Conservation (phyloP, 805 yeast genomes). For the Wickerhamomyces silvicola region DNA sequence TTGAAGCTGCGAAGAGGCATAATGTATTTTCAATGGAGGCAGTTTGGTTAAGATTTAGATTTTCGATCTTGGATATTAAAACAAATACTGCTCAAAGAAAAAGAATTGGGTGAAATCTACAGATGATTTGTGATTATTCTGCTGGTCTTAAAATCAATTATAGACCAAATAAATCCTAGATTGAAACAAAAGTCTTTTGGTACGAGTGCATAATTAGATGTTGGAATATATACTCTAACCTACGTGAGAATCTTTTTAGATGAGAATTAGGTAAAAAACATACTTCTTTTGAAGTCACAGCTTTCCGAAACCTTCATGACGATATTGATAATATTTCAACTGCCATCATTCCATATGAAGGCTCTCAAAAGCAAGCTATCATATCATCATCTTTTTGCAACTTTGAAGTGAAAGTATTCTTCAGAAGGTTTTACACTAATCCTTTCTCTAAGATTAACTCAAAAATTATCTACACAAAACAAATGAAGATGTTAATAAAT, state of each 20-base stretch:
- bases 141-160: conserved; percentile 37
- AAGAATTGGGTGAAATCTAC: conserved; percentile 40
- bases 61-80: conserved; percentile 30
- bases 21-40: conserved; percentile 51
- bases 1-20: conserved; percentile 36
- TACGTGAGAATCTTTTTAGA: conserved; percentile 16
- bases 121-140: conserved; percentile 24
- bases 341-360: conserved; percentile 26
- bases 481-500: too few relatives aligned
- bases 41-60: conserved; percentile 51
- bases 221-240: conserved; percentile 48
- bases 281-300: not conserved
- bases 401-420: too few relatives aligned
- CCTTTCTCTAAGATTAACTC: too few relatives aligned
- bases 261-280: not conserved
- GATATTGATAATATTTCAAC: conserved; percentile 25
- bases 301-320: not conserved
- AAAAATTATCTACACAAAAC: too few relatives aligned
- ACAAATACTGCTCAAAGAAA: conserved; percentile 31
- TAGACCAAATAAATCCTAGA: conserved; percentile 28
- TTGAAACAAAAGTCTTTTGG: conserved; percentile 40
- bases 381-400: conserved; percentile 22
- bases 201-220: conserved; percentile 51
- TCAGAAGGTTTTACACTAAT: too few relatives aligned
- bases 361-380: conserved; percentile 14